Evolutionary conservation across 1,139 yeast genomes (phyloP).

Genomic region (Protomyces arabidopsidicola): DNA sequence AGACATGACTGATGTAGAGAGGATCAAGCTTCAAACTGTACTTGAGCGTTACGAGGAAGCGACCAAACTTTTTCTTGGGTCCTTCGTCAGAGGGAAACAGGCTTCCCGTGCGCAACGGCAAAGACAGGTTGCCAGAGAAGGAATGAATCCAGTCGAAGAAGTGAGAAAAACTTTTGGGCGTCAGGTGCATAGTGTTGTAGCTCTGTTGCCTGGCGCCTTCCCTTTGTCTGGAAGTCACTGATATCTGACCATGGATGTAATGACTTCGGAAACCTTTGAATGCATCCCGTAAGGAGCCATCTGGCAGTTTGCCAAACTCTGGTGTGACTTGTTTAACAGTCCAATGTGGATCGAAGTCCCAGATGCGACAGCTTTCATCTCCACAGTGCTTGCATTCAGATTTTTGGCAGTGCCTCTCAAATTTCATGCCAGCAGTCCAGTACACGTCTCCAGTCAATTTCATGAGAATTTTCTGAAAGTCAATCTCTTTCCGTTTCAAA

Average conservation of each 20-base stretch:
- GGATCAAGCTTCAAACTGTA: slow-evolving; percentile 73
- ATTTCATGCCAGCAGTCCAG: slow-evolving; percentile 51
- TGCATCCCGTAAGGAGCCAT: slow-evolving; percentile 56
- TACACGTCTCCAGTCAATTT: slow-evolving; percentile 50
- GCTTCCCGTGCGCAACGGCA: slow-evolving; percentile 71
- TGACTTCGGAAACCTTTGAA: slow-evolving; percentile 74
- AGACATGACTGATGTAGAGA: slow-evolving; percentile 65
- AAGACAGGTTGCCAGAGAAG: slow-evolving; percentile 62
- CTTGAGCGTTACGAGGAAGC: slow-evolving; percentile 72
- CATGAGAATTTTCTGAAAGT: slow-evolving; percentile 49
- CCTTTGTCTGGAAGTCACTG: slow-evolving; percentile 51
- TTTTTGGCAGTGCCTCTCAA: slow-evolving; percentile 44
- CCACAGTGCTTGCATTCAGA: slow-evolving; percentile 32
- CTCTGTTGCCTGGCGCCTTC: slow-evolving; percentile 34
- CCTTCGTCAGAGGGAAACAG: slow-evolving; percentile 51
- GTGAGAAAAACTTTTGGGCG: slow-evolving; percentile 63
- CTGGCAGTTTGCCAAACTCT: slow-evolving; percentile 43
- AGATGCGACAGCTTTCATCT: slow-evolving; percentile 42
- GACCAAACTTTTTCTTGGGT: slow-evolving; percentile 60
- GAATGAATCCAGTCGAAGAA: slow-evolving; percentile 82
- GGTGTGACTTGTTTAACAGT: slow-evolving; percentile 64
- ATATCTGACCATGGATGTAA: slow-evolving; percentile 70
- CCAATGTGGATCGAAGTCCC: slow-evolving; percentile 64
- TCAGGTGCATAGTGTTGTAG: slow-evolving; percentile 67
- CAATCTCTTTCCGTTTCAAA: slow-evolving; percentile 17